These are phyloP conservation scores for Melampsora larici-populina DNA, from an alignment of 1,284 basidiomycete genomes.

Conservation along the genomic window DNA sequence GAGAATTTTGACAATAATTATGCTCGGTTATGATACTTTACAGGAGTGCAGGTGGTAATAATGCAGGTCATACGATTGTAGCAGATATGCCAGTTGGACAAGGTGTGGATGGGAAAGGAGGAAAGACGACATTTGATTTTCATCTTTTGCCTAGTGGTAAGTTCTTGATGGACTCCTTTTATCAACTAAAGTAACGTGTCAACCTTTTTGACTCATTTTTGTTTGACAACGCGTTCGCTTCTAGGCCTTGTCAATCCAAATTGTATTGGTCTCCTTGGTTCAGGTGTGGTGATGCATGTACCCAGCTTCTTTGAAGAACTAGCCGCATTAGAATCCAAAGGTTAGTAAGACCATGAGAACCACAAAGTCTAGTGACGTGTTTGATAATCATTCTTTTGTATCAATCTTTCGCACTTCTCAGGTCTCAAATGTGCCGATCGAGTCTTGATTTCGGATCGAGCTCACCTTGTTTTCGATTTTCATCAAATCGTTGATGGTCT, in stretches of 20 bases:
- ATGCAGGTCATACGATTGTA: slow-evolving; percentile 43
- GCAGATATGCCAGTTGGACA: slow-evolving; percentile 29
- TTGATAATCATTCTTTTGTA: background rate
- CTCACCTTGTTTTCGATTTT: slow-evolving; percentile 55
- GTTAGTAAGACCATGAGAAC: slow-evolving; percentile 40
- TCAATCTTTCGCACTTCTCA: background rate
- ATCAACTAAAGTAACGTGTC: background rate
- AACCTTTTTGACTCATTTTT: background rate
- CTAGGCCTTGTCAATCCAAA: slow-evolving; percentile 53
- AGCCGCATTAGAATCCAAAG: slow-evolving; percentile 53
- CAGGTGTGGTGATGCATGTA: slow-evolving; percentile 54
- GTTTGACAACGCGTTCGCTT: background rate
- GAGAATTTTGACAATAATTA: background rate
- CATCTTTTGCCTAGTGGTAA: slow-evolving; percentile 43
- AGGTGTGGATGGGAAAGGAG: slow-evolving; percentile 28
- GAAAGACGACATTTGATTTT: slow-evolving; percentile 40
- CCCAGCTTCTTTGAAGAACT: slow-evolving; percentile 54
- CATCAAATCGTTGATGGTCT: slow-evolving; percentile 55
- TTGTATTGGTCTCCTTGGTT: slow-evolving; percentile 54
- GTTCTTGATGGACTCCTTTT: background rate
- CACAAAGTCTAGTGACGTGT: background rate
- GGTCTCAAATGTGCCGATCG: slow-evolving; percentile 53
- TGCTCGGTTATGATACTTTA: background rate
- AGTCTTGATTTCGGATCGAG: slow-evolving; percentile 54
- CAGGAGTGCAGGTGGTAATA: slow-evolving; percentile 44